Base-by-base conservation (phyloP, 306 rosid species). In the Quercus parvula region DNA sequence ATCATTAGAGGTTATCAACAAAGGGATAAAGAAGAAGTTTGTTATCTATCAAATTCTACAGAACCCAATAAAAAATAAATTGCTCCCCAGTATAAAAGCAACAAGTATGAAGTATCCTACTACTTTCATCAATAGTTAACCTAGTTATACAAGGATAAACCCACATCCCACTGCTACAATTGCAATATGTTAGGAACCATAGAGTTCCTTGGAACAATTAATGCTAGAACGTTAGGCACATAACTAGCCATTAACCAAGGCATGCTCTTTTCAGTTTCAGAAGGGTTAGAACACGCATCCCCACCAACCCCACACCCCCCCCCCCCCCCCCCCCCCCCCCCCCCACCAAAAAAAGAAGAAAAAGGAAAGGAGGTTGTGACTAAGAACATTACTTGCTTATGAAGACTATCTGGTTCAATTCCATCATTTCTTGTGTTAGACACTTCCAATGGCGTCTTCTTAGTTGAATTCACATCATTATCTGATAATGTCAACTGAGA, bases 361-460 rank as follows among this genome's bases (percentile, higher is more conserved):
- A 28, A 58, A 73, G 27, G 49, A 77, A 79, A 59, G 59, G 64
- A 38, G 44, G 49, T 78, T 25, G 66, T 30, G 6, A 5, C 54
- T 75, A 68, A 73, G 27, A 75, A 54, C 18, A 70, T 33, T 84
- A 89, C 92, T 90, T 83, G 88, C 66, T 72, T 86, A 78, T 30
- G 41, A 66, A 87, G 81, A 74, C 41, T 52, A 64, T 85, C 86
- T 61, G 83, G 82, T 81, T 85, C 82, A 49, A 55, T 74, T 80
- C 81, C 87, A 52, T 75, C 82, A 78, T 84, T 79, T 61, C 79
- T 73, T 35, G 75, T 64, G 75, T 63, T 77, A 51, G 86, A 67
- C 67, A 71, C 76, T 58, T 85, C 76, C 49, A 41, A 72, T 27
- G 88, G 76, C 75, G 67, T 75, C 84, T 76, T 85, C 81, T 71